Percentiles rank a stretch among this genome's conserved stretches.
Conservation (phyloP, 2,329 filamentous ascomycete species). For the Talaromyces sp. region DNA sequence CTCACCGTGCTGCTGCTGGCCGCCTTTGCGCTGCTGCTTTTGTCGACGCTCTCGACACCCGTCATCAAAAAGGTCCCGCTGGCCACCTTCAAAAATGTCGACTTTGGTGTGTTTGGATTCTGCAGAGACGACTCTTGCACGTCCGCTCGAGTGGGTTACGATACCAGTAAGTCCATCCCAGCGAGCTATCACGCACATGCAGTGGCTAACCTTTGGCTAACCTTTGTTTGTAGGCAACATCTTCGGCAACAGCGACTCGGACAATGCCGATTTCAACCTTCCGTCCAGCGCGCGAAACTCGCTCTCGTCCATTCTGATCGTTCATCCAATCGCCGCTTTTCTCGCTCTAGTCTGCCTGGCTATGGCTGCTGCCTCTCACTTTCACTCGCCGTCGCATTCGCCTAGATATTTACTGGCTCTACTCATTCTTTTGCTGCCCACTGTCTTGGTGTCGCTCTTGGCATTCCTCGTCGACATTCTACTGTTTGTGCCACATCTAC, state of each 20-base stretch:
- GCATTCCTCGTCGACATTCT: conserved; percentile 92
- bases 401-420: conserved; percentile 78
- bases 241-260: conserved; percentile 40
- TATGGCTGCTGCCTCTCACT: conserved; percentile 73
- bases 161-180: conserved; percentile 56
- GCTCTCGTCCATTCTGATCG: conserved; percentile 82
- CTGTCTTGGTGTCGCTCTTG: conserved; percentile 74
- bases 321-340: conserved; percentile 85
- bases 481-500: conserved; percentile 86
- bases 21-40: conserved; percentile 77
- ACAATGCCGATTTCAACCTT: conserved; percentile 56
- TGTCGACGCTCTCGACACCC: conserved; percentile 86
- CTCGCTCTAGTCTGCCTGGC: conserved; percentile 79
- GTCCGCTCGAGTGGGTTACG: conserved; percentile 75
- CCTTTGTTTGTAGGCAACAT: conserved; percentile 40
- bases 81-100: conserved; percentile 66
- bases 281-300: conserved; percentile 60
- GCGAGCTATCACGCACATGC: neutral
- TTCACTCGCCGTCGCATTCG: conserved; percentile 84
- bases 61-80: conserved; percentile 81
- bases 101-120: conserved; percentile 90
- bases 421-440: conserved; percentile 79
- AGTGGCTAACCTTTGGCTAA: conserved; percentile 9
- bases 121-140: conserved; percentile 65
- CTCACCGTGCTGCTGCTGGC: conserved; percentile 76